These are phyloP conservation scores for Eimeria sp. DNA, from an alignment of 169 alveolate species.

Conservation along the genomic window DNA sequence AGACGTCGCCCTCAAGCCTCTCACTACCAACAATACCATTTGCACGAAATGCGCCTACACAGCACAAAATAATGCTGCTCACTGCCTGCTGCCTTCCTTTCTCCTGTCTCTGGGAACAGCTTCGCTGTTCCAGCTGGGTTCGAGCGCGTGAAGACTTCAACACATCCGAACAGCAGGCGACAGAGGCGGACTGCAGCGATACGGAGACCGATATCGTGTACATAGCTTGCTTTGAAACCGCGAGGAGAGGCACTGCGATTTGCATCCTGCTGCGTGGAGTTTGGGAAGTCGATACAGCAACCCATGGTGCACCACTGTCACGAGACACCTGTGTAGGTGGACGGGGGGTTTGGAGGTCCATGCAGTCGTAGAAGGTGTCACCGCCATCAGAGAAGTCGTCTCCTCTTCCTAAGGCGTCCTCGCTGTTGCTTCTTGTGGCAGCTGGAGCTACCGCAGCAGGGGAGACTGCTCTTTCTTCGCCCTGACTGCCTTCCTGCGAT, in stretches of 20 bases:
- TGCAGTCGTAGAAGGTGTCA: constrained; percentile 29
- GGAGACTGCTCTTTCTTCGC: not conserved
- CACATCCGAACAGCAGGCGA: constrained; percentile 5
- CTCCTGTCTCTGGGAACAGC: not conserved
- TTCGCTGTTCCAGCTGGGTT: not conserved
- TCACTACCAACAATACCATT: constrained; percentile 1
- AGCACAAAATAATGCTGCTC: not conserved
- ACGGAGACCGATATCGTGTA: constrained; percentile 28
- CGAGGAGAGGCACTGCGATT: not conserved
- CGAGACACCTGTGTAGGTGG: not conserved
- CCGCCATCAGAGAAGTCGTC: not conserved
- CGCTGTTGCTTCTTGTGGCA: not conserved
- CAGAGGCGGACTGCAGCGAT: constrained; percentile 5
- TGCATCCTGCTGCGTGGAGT: not conserved
- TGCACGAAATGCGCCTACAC: not conserved
- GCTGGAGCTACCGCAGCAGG: not conserved
- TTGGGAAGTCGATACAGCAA: not conserved
- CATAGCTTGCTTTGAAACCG: not conserved
- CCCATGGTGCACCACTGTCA: constrained; percentile 11
- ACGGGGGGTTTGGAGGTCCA: constrained; percentile 43
- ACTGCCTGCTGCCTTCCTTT: constrained; percentile 9
- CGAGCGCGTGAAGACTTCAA: not conserved
- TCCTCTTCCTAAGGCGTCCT: not conserved
- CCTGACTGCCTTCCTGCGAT: not conserved
- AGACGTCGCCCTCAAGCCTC: constrained; percentile 7